Evolutionary conservation across 2,329 filamentous ascomycete species (phyloP), one percentile per base, ranked within the genome.

Genomic region (Verticillium nonalfalfae): DNA sequence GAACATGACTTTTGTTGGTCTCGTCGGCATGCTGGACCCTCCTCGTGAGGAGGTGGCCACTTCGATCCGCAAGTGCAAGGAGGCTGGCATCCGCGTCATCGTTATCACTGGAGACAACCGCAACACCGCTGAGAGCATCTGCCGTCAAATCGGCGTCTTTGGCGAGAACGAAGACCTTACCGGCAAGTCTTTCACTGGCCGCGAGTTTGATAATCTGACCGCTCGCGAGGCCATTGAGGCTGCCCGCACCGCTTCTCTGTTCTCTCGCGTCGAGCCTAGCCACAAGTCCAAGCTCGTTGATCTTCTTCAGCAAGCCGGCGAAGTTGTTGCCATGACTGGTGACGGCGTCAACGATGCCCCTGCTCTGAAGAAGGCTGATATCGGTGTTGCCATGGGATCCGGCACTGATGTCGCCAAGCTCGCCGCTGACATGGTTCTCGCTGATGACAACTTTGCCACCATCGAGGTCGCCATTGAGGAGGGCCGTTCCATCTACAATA

Each of bases 281-380:
- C 95, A 99, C 84, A 99, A 99, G 84, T 96, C 91, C n/a, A 95
- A 92, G 77, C 86, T 99, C 56, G 94, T 99, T 57, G 95, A 99
- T 74, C 88, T 99, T 55, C 89, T 99, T 56, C 96, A 99, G 75
- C 92, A 91, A 62, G 82, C 91, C 58, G 91, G 91, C 64, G 92
- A 99, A 74, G 95, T 99, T 54, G 96, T 99, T 65, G 95, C 95
- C 67, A 99, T 99, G 95, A 99, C 95, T 68, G 95, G 95, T 71
- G 95, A 99, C 72, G 95, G 95, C 76, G 95, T 99, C 75, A 99
- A 99, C 72, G 95, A 99, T 75, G 95, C 95, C 4, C 95, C 95
- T 56, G 95, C 95, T 15, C 82, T 99, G 71, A 99, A 99, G 85
- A 98, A 97, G 81, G 91, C 95, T 40, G 95, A 99, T 73, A 99